phyloP scores from a whole-genome alignment of 2,329 filamentous ascomycete genomes.

The Davidsoniella australis region DNA sequence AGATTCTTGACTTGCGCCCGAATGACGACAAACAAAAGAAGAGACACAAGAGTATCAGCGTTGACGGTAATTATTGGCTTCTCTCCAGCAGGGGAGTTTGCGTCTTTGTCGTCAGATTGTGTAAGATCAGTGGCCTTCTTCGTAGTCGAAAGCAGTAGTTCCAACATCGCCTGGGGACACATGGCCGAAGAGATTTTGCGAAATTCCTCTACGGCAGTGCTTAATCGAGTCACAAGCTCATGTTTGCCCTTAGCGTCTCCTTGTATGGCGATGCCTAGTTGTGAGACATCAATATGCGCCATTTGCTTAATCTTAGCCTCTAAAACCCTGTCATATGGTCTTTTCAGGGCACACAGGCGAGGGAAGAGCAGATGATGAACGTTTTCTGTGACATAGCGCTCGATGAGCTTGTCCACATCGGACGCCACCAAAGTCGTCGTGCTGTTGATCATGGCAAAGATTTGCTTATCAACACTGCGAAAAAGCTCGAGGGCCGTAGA shows the following conservation, averaged over 20 bases:
- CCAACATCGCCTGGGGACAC: constrained; percentile 80
- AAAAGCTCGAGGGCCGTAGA: constrained; percentile 91
- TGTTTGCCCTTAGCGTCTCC: constrained; percentile 64
- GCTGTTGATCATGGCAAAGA: constrained; percentile 75
- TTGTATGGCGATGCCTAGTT: constrained; percentile 77
- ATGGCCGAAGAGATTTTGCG: constrained; percentile 62
- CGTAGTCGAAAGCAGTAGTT: constrained; percentile 59
- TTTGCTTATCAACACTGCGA: constrained; percentile 87
- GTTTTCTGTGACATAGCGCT: constrained; percentile 85
- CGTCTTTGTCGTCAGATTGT: not conserved
- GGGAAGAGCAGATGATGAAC: constrained; percentile 83
- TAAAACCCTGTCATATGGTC: constrained; percentile 69
- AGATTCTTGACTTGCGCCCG: constrained; percentile 74
- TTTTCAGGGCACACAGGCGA: constrained; percentile 58
- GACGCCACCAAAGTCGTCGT: constrained; percentile 89
- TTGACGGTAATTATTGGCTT: constrained; percentile 47
- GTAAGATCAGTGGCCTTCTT: constrained; percentile 59
- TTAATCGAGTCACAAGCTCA: constrained; percentile 60
- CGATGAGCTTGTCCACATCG: constrained; percentile 81
- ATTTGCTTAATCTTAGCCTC: constrained; percentile 85
- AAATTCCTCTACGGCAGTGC: constrained; percentile 72
- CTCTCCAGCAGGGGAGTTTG: constrained; percentile 29
- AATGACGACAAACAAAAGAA: constrained; percentile 84
- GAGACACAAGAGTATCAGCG: constrained; percentile 81
- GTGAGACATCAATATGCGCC: constrained; percentile 83